Evolutionary conservation across 768 basidiomycete genomes (phyloP), one percentile per base, ranked within the genome.

Genomic region (Suillus discolor): DNA sequence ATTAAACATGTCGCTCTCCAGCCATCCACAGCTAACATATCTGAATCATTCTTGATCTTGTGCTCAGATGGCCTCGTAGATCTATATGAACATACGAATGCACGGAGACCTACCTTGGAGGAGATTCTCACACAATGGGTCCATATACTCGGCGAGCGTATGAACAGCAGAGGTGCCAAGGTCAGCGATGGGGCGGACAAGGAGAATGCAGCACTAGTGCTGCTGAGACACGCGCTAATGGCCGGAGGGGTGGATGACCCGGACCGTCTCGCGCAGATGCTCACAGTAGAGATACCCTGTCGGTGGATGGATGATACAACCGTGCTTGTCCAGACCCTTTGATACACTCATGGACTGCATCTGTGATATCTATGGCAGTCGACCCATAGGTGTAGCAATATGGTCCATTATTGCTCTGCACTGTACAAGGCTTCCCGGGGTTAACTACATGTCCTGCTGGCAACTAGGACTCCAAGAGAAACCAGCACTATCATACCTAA

Each of bases 301-400:
- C 72, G 78, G 59, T 87, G 85, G 85, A 85, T 87, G 81, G 87
- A 88, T 69, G 87, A 88, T 71, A 86, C 83, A 3, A 87, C 86
- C 0, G 77, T 87, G 20, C 53, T 86, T 6, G 80, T 85, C 9
- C 68, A 65, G 42, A 53, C 34, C 11, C 44, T 71, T 36, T 75
- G 28, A 54, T 39, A 36, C 15, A 4, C 13, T 20, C 15, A 13
- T 28, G 15, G n/a, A 36, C n/a, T n/a, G 34, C 45, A 45, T 49
- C 57, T 9, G 45, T 23, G 34, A 44, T 41, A 28, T 53, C 15
- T 15, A 28, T 28, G 25, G 49, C 23, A 51, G 23, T 25, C 15
- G 15, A 7, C 25, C 25, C 7, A 25, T 51, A 51, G 23, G 49
- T 49, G 23, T 13, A 25, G 25, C 15, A 51, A 13, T 25, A 3